These are phyloP conservation scores for Diaporthe citriasiana DNA, from an alignment of 2,329 filamentous ascomycete genomes.

Conservation along the genomic window DNA sequence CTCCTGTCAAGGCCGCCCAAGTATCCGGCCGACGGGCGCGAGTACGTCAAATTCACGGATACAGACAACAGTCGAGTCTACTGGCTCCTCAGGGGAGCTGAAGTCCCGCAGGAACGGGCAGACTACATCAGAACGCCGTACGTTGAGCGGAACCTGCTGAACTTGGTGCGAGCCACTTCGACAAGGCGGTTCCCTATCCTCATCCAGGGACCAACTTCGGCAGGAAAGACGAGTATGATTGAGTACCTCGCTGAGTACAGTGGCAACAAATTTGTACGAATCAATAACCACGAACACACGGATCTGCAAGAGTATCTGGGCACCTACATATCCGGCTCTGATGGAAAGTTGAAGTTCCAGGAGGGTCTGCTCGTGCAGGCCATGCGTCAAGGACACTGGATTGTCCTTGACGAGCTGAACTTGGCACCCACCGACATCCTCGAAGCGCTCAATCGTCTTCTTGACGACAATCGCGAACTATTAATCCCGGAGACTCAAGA, in stretches of 20 bases:
- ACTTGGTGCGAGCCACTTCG: slow-evolving; percentile 92
- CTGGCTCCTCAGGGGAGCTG: slow-evolving; percentile 85
- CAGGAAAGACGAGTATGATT: slow-evolving; percentile 99
- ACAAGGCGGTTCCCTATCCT: slow-evolving; percentile 93
- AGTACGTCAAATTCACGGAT: slow-evolving; percentile 84
- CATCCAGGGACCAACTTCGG: slow-evolving; percentile 96
- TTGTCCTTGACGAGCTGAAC: slow-evolving; percentile 97
- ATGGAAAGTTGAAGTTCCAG: slow-evolving; percentile 90
- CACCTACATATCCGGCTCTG: slow-evolving; percentile 87
- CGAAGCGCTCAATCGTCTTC: slow-evolving; percentile 92
- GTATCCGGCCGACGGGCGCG: slow-evolving; percentile 80
- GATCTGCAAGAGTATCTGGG: slow-evolving; percentile 98
- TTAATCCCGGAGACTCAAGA: slow-evolving; percentile 98
- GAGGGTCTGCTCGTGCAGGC: slow-evolving; percentile 95
- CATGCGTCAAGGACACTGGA: slow-evolving; percentile 94
- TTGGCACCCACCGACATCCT: slow-evolving; percentile 96
- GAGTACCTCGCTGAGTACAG: slow-evolving; percentile 97
- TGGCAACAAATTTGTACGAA: slow-evolving; percentile 96
- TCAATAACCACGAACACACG: slow-evolving; percentile 99
- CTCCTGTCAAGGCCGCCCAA: slow-evolving; percentile 84
- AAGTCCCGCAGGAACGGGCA: slow-evolving; percentile 76
- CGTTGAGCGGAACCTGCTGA: slow-evolving; percentile 93
- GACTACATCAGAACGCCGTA: slow-evolving; percentile 98
- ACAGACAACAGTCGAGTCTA: slow-evolving; percentile 79
- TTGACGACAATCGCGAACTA: slow-evolving; percentile 97